These are phyloP conservation scores for Mycena amicta DNA, from an alignment of 768 basidiomycete species.

Conservation along the genomic window DNA sequence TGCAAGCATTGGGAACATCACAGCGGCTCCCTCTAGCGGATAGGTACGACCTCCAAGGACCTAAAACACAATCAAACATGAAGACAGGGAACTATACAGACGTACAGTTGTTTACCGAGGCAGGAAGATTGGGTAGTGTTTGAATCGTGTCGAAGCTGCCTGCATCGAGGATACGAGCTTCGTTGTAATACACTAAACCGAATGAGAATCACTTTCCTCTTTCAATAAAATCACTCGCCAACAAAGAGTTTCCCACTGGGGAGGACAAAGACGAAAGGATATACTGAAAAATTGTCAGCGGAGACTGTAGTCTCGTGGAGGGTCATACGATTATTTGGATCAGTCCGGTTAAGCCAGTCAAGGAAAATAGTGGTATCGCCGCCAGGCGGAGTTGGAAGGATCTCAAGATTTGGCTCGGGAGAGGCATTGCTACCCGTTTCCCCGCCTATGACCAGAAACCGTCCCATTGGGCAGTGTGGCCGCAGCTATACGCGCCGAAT, in stretches of 20 bases:
- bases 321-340: constrained; percentile 66
- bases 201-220: too few species aligned
- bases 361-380: constrained; percentile 64
- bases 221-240: constrained; percentile 53
- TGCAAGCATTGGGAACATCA: constrained; percentile 67
- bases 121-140: constrained; percentile 72
- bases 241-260: constrained; percentile 73
- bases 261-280: constrained; percentile 75
- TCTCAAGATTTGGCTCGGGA: constrained; percentile 69
- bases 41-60: constrained; percentile 74
- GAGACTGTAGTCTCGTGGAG: too few species aligned
- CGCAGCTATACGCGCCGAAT: constrained; percentile 36
- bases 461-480: constrained; percentile 74
- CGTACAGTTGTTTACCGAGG: constrained; percentile 70
- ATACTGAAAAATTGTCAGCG: too few species aligned
- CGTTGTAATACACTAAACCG: constrained; percentile 77
- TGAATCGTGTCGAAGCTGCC: constrained; percentile 61
- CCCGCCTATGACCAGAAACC: constrained; percentile 53
- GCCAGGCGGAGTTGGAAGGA: constrained; percentile 67
- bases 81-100: neutral
- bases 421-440: constrained; percentile 72
- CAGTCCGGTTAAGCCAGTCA: constrained; percentile 69
- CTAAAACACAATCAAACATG: constrained; percentile 18
- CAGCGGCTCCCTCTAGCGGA: constrained; percentile 71
- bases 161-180: constrained; percentile 75